Conservation (phyloP, 805 yeast species). For the Metschnikowia arizonensis region DNA sequence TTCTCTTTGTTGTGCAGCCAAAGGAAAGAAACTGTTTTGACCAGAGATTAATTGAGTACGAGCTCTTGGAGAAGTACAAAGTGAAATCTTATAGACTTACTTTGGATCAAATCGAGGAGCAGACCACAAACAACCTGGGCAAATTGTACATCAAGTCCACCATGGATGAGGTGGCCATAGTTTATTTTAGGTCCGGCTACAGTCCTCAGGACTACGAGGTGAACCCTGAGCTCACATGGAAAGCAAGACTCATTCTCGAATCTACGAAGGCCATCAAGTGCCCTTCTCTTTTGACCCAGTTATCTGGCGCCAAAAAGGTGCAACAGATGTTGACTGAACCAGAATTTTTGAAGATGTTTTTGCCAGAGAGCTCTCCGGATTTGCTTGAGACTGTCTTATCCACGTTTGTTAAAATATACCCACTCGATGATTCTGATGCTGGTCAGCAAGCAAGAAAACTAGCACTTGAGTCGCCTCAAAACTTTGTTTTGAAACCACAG, state of each 20-base stretch:
- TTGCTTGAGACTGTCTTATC: constrained; percentile 36
- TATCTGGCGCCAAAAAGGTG: constrained; percentile 89
- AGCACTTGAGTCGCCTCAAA: constrained; percentile 64
- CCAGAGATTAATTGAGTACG: constrained; percentile 79
- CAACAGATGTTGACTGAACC: constrained; percentile 80
- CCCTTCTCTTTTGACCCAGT: constrained; percentile 83
- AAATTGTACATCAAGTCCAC: constrained; percentile 52
- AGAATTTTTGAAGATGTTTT: constrained; percentile 44
- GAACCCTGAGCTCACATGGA: constrained; percentile 63
- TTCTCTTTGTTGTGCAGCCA: constrained; percentile 78
- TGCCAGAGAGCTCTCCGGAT: constrained; percentile 29
- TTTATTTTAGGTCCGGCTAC: constrained; percentile 88
- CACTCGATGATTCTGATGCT: constrained; percentile 65
- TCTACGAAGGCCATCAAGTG: constrained; percentile 79
- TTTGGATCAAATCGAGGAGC: constrained; percentile 50
- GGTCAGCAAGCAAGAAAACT: constrained; percentile 62
- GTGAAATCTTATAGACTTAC: constrained; percentile 64
- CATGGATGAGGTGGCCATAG: constrained; percentile 75
- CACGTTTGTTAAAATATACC: constrained; percentile 85
- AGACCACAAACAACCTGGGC: constrained; percentile 41
- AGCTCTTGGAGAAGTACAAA: constrained; percentile 51
- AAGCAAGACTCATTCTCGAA: constrained; percentile 68
- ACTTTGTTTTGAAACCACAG: constrained; percentile 90
- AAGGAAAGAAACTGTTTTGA: constrained; percentile 87
- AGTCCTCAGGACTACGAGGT: constrained; percentile 73